A percentile compares a stretch with the other conserved stretches of the same genome.
phyloP scores from a whole-genome alignment of 345 rosid species.

The Viola odorata region DNA sequence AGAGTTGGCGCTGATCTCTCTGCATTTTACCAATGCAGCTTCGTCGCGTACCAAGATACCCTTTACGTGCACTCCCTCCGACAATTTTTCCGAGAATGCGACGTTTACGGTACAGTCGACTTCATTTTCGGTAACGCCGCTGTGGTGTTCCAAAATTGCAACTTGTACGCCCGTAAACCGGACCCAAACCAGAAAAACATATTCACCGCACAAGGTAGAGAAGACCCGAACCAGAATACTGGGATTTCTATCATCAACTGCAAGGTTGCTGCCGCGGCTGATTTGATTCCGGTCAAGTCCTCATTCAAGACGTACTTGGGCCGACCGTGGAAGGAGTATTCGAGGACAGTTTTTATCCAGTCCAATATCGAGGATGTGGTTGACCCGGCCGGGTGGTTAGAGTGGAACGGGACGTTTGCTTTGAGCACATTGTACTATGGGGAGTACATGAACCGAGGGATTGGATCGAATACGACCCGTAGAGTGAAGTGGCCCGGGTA shows the following conservation, averaged over 20 bases:
- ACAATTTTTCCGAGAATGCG: constrained; percentile 75
- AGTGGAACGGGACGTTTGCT: constrained; percentile 50
- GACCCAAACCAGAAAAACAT: constrained; percentile 41
- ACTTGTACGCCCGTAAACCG: constrained; percentile 69
- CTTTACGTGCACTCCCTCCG: constrained; percentile 59
- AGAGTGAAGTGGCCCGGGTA: constrained; percentile 81
- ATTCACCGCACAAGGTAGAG: constrained; percentile 72
- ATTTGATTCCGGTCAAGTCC: constrained; percentile 47
- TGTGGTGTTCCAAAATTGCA: constrained; percentile 62
- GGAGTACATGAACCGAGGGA: constrained; percentile 66
- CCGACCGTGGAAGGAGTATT: constrained; percentile 73
- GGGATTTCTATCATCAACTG: constrained; percentile 58
- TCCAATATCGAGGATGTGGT: constrained; percentile 58
- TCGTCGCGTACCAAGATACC: constrained; percentile 73
- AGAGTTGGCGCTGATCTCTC: constrained; percentile 65
- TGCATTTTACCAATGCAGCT: constrained; percentile 65
- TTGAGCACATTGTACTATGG: constrained; percentile 59
- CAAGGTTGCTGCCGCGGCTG: constrained; percentile 60
- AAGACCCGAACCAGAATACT: constrained; percentile 47
- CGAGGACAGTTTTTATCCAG: constrained; percentile 54
- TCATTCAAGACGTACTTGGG: constrained; percentile 54
- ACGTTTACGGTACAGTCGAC: constrained; percentile 69
- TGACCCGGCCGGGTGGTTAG: constrained; percentile 72
- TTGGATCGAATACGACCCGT: constrained; percentile 52
- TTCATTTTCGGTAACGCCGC: constrained; percentile 75